Conservation (phyloP, 1,284 basidiomycete genomes). For the Peniophora sp. region DNA sequence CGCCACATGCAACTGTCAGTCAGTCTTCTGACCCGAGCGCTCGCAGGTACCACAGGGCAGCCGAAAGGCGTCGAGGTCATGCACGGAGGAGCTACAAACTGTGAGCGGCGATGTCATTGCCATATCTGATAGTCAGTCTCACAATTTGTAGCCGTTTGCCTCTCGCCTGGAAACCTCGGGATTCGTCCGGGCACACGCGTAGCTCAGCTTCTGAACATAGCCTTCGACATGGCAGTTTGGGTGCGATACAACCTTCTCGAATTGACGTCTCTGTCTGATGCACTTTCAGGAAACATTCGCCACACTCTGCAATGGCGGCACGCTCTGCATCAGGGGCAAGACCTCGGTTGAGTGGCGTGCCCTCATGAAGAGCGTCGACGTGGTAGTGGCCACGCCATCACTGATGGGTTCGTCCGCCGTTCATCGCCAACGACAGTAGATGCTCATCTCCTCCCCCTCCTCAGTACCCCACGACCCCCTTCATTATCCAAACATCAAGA, state of each 20-base stretch:
- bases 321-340: conserved; percentile 46
- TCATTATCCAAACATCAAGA: conserved; percentile 51
- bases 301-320: conserved; percentile 47
- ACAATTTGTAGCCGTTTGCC: conserved; percentile 35
- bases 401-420: conserved; percentile 31
- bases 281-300: conserved; percentile 47
- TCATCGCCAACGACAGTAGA: background rate
- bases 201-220: conserved; percentile 50
- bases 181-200: conserved; percentile 47
- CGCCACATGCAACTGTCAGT: background rate
- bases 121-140: conserved; percentile 4
- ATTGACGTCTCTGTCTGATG: background rate
- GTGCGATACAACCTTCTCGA: conserved; percentile 16
- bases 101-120: conserved; percentile 23
- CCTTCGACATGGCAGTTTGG: conserved; percentile 60
- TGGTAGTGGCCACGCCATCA: conserved; percentile 45
- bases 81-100: conserved; percentile 50
- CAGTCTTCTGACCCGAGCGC: background rate
- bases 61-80: conserved; percentile 54
- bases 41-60: conserved; percentile 45
- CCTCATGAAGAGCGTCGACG: conserved; percentile 48
- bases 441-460: background rate
- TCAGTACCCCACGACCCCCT: conserved; percentile 39
- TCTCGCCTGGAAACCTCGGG: conserved; percentile 45
- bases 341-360: conserved; percentile 47